These are phyloP conservation scores for Aureoboletus auriporus DNA, from an alignment of 768 basidiomycete species.

Conservation along the genomic window DNA sequence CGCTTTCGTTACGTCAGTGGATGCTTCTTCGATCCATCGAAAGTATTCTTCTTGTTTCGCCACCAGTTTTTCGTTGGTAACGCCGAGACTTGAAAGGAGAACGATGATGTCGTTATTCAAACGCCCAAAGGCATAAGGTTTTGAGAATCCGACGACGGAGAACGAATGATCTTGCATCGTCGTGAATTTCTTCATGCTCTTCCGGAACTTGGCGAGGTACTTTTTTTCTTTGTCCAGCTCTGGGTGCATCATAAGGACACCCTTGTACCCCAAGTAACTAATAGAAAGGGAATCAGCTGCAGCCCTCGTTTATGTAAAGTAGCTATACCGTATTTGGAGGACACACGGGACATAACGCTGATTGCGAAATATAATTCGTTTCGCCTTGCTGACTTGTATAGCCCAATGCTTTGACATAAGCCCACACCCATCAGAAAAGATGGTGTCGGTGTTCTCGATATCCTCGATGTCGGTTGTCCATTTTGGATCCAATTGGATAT, in stretches of 20 bases:
- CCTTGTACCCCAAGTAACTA: constrained; percentile 71
- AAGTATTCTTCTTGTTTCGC: constrained; percentile 58
- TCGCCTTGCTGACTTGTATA: constrained; percentile 47
- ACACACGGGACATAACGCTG: constrained; percentile 57
- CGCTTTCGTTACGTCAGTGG: constrained; percentile 44
- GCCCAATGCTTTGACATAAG: constrained; percentile 54
- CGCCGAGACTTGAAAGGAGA: constrained; percentile 59
- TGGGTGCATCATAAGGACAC: constrained; percentile 65
- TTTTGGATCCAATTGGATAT: constrained; percentile 49
- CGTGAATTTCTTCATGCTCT: constrained; percentile 69
- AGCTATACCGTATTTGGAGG: constrained; percentile 54
- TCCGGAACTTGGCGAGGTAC: constrained; percentile 53
- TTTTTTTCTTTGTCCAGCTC: constrained; percentile 46
- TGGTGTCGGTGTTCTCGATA: constrained; percentile 51
- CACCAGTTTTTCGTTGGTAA: constrained; percentile 50
- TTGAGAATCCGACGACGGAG: constrained; percentile 62
- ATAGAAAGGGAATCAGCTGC: not conserved
- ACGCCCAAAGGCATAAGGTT: constrained; percentile 60
- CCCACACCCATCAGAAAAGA: constrained; percentile 69
- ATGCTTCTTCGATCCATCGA: constrained; percentile 51
- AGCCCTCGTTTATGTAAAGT: not conserved
- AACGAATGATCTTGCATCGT: constrained; percentile 55
- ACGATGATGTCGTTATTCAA: constrained; percentile 70
- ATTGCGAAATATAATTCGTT: constrained; percentile 52
- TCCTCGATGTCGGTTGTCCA: constrained; percentile 54